Base-by-base conservation (phyloP, 805 yeast genomes). In the Candida xyloterini region DNA sequence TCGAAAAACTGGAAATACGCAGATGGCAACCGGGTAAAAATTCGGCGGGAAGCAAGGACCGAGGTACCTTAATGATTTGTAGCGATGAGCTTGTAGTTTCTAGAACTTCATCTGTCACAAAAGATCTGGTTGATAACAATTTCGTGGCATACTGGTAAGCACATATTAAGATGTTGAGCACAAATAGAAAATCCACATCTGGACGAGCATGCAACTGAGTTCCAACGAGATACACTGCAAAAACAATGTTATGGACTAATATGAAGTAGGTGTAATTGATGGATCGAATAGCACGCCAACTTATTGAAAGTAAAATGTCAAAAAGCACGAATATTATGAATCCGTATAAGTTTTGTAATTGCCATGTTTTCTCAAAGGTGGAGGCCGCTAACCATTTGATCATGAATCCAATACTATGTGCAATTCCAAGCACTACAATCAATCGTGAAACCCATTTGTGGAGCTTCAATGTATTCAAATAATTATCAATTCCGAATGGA, bases 371-470 rank as follows among this genome's bases (percentile, higher is more conserved):
- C 2, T 66, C 50, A 0, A 63, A 48, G 1, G 68, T 68, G 4
- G 63, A 66, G 0, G 53, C 22, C 2, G 53, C 31, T 7, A 44
- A 31, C 87, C 84, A 84, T 42, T 67, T 65, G 8, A 62, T 53
- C 4, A 73, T 24, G 52, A 67, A 84, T 1, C 79, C 80, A 11
- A 76, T 32, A 0, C 78, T 66, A 52, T 84, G 95, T 3, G 71
- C 33, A 0, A 70, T 30, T 0, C 72, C 70, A 23, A 72, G 55
- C 0, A 68, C 44, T 1, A 79, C 54, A 15, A 81, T 71, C 2
- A 79, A 27, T 43, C 91, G 64, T 4, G 89, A 79, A 1, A 81
- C 48, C 90, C 91, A 83, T 51, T 81, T 82, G 55, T 84, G 95
- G 7, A 84, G 50, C 14, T 67, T 67, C 10, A 84, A 52, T 10